Base-by-base conservation (phyloP, 140 eudicot genomes). In the Senecio squalidus region DNA sequence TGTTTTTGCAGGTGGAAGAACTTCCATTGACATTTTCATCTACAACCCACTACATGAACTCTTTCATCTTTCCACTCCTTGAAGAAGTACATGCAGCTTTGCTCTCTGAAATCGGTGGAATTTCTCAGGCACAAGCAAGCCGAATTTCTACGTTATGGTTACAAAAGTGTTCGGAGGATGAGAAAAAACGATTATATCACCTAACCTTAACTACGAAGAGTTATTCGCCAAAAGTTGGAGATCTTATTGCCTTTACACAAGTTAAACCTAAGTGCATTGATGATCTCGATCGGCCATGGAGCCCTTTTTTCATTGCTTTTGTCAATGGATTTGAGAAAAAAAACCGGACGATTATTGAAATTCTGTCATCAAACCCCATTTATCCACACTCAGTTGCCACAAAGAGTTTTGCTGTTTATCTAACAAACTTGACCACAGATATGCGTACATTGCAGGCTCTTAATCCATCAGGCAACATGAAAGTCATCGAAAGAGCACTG, bases 381-480 rank as follows among this genome's bases (percentile, higher is more conserved):
- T 70, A 78, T 58, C 68, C 66, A 67, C 4, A 40, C 17, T 14
- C 23, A 16, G n/a, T 29, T 2, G 40, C 6, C 49, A 47, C 14
- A 17, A 41, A 7, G 24, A 38, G 63, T 31, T 80, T 64, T 58
- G 70, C 45, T 59, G 91, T 74, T 58, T 34, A 45, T 40, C 58
- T 67, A 2, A 60, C 63, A 20, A 71, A 71, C 25, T 39, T 82
- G 73, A 74, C 75, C 0, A 86, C 95, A 26, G 70, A 82, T 62
- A 55, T 27, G 6, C 86, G 88, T n/a, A 86, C 82, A 59, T 86
- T 91, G 91, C 48, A 45, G 20, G 84, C 87, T 18, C 63, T 85
- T 60, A 66, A 69, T 49, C 38, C 74, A 3, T 36, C 59, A 13
- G 68, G 26, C 11, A 72, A 67, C 67, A 40, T 67, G 72, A 52